Base-by-base conservation (phyloP, 352 stramenopile genomes). In the Phytopythium helicoides region DNA sequence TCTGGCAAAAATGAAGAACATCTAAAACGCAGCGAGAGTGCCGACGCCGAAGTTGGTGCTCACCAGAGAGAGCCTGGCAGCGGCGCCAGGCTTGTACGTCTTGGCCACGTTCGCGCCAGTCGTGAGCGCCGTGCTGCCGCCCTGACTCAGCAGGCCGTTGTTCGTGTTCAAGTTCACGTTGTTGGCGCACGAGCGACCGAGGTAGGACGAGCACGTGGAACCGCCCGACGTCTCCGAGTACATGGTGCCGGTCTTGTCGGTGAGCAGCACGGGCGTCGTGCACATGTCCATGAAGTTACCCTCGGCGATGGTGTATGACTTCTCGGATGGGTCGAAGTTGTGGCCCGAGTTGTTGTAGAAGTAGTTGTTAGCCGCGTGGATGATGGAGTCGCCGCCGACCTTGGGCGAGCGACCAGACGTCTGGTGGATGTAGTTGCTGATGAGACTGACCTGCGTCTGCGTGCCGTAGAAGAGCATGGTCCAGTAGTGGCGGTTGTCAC, bases 401-500 rank as follows among this genome's bases (percentile, higher is more conserved):
- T 70, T 70, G 6, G 62, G 62, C 2, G 62, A 70, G 26, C 62
- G 62, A 10, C 62, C 62, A 1, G 62, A 70, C 21, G 62, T 70
- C 5, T 47, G 35, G 62, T 70, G 62, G n/a, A 70, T 58, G 57
- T 70, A 70, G 49, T 70, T 70, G 57, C 63, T 62, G 9, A 70
- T 34, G n/a, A n/a, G n/a, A n/a, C n/a, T n/a, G n/a, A n/a, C n/a
- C n/a, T n/a, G n/a, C n/a, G n/a, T n/a, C n/a, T 66, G 34, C 37
- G 61, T 66, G 18, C 68, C 68, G 54, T 73, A 65, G 45, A 75
- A 63, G 42, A 77, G 56, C 55, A 72, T 67, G 22, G 54, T 73
- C 71, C 71, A 81, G 61, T 81, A 81, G 57, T 81, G 70, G 48
- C 54, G 66, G 40, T 61, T 63, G 33, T 74, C 64, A 40, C 64